A percentile compares a stretch with the other conserved stretches of the same genome.
Conservation (phyloP, 179 eudicot species). For the Corrigiola litoralis region DNA sequence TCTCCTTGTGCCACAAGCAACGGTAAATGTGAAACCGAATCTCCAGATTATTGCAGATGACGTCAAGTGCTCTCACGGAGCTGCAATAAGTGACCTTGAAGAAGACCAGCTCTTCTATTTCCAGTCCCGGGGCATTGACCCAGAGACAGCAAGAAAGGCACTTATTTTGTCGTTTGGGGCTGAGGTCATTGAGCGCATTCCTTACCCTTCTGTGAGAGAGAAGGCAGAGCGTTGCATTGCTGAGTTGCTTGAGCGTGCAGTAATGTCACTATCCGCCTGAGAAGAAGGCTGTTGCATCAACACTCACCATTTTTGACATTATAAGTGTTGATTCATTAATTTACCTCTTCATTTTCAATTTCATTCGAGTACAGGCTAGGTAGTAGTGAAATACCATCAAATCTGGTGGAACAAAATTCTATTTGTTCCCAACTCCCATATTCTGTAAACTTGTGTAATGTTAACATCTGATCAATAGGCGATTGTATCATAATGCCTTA, state of each 20-base stretch:
- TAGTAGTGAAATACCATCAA: not conserved
- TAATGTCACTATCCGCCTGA: not conserved
- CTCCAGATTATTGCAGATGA: constrained; percentile 94
- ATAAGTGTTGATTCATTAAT: not conserved
- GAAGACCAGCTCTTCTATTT: constrained; percentile 88
- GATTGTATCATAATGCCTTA: not conserved
- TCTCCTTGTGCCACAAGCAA: constrained; percentile 87
- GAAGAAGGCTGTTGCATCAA: not conserved
- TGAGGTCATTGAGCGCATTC: constrained; percentile 69
- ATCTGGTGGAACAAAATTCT: not conserved
- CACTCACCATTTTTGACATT: constrained; percentile 5
- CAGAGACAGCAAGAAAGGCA: constrained; percentile 69
- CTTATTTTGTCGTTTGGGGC: constrained; percentile 83
- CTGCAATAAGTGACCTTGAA: constrained; percentile 90
- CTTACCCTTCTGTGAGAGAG: constrained; percentile 40
- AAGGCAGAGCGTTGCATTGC: constrained; percentile 52
- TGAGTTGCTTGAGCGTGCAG: constrained; percentile 38
- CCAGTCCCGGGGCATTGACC: constrained; percentile 75
- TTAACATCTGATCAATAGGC: not conserved
- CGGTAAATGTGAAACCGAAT: constrained; percentile 85
- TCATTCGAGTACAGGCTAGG: not conserved
- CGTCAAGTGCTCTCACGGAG: constrained; percentile 96
- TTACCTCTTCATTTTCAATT: not conserved
- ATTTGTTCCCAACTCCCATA: not conserved
- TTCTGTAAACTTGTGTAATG: not conserved